Evolutionary conservation across 805 yeast species (phyloP).

Genomic region (Candida broadrunensis): DNA sequence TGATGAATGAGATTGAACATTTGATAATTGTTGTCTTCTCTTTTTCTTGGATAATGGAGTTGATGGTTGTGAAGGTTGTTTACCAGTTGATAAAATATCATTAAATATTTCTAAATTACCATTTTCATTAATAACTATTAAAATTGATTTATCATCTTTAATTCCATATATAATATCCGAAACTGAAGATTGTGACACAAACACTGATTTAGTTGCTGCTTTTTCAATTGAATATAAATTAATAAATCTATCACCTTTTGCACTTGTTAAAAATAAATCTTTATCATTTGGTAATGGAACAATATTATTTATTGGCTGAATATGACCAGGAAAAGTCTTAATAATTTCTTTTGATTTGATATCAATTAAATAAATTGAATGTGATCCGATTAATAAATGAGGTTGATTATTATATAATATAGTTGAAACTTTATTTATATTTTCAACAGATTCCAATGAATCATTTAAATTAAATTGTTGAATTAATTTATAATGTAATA

Average conservation of each 20-base stretch:
- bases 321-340: conserved; percentile 71
- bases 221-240: conserved; percentile 58
- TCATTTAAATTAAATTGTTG: conserved; percentile 43
- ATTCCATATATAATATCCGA: conserved; percentile 38
- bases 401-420: conserved; percentile 28
- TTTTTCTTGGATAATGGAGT: conserved; percentile 27
- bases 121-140: conserved; percentile 66
- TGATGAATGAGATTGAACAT: conserved; percentile 50
- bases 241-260: conserved; percentile 77
- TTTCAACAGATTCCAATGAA: conserved; percentile 28
- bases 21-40: conserved; percentile 40
- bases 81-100: conserved; percentile 42
- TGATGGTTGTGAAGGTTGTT: conserved; percentile 3
- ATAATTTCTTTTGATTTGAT: conserved; percentile 33
- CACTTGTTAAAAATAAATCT: conserved; percentile 62
- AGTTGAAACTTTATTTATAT: conserved; percentile 28
- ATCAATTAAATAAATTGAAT: conserved; percentile 57
- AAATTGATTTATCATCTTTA: conserved; percentile 25
- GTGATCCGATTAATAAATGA: conserved; percentile 63
- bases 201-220: conserved; percentile 48
- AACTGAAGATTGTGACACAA: conserved; percentile 70
- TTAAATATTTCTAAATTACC: conserved; percentile 73
- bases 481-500: conserved; percentile 38
- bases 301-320: conserved; percentile 59
- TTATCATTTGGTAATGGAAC: conserved; percentile 30